These are phyloP conservation scores for Diospyros kaki DNA, from an alignment of 148 eudicot species.

Conservation along the genomic window DNA sequence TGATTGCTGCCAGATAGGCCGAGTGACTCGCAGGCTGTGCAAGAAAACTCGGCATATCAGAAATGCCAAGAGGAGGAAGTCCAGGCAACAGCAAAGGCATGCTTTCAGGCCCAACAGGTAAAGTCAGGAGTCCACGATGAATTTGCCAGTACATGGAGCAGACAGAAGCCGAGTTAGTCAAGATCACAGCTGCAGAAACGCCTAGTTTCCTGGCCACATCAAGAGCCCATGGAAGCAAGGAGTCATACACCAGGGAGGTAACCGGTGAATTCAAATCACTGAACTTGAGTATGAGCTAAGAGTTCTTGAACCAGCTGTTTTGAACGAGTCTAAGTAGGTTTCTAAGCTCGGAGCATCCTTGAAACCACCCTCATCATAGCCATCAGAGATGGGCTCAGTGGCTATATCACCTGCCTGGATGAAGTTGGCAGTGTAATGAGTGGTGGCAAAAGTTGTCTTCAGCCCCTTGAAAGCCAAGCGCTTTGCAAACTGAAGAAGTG, in stretches of 20 bases:
- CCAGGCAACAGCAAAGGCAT: neutral
- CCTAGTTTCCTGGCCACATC: neutral
- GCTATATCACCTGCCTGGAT: neutral
- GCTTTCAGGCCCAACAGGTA: neutral
- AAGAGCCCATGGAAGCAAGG: neutral
- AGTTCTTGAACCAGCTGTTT: neutral
- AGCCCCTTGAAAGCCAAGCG: slow-evolving; percentile 1
- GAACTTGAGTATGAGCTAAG: slow-evolving; percentile 3
- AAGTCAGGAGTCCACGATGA: neutral
- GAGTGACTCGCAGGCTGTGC: slow-evolving; percentile 4
- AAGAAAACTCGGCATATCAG: slow-evolving; percentile 11
- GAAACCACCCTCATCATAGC: slow-evolving; percentile 2
- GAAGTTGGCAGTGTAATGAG: neutral
- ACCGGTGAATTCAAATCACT: neutral
- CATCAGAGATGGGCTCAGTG: neutral
- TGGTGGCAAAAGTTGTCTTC: slow-evolving; percentile 1
- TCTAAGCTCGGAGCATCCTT: neutral
- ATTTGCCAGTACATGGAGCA: slow-evolving; percentile 4
- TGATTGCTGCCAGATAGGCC: slow-evolving; percentile 15
- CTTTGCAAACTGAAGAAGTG: neutral
- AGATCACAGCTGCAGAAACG: neutral
- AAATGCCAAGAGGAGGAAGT: neutral
- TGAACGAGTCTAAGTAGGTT: slow-evolving; percentile 6
- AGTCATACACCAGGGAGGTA: neutral
- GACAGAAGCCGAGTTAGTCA: slow-evolving; percentile 9